Evolutionary conservation across 1,284 basidiomycete genomes (phyloP).

Genomic region (Gastroboletus turbinatus): DNA sequence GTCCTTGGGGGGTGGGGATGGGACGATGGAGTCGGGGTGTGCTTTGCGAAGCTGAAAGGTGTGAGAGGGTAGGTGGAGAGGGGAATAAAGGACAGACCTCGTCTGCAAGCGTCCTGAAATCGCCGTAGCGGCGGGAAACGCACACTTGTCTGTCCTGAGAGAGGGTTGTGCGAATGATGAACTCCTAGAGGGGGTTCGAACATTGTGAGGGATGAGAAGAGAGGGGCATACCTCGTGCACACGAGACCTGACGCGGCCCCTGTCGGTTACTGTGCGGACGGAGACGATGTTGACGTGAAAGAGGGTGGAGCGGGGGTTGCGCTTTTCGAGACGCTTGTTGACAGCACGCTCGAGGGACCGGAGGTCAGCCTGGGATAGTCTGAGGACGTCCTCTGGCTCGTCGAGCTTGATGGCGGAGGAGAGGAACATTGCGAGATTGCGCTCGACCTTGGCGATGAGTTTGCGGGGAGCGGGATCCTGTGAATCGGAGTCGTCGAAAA

Average conservation of each 20-base stretch:
- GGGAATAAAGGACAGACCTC: slow-evolving; percentile 54
- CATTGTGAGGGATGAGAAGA: slow-evolving; percentile 7
- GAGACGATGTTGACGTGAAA: slow-evolving; percentile 92
- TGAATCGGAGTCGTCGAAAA: slow-evolving; percentile 57
- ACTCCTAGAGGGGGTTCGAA: slow-evolving; percentile 61
- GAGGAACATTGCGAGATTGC: slow-evolving; percentile 80
- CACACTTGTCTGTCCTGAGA: slow-evolving; percentile 74
- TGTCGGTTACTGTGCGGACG: slow-evolving; percentile 78
- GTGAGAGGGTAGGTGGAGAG: slow-evolving; percentile 15
- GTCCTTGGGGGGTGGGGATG: slow-evolving; percentile 84
- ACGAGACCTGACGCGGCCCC: slow-evolving; percentile 79
- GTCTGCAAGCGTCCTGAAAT: slow-evolving; percentile 84
- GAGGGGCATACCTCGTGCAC: slow-evolving; percentile 70
- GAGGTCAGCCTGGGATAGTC: slow-evolving; percentile 80
- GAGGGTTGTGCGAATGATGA: slow-evolving; percentile 87
- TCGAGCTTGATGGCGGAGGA: slow-evolving; percentile 78
- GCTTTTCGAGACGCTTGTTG: slow-evolving; percentile 54
- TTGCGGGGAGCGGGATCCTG: slow-evolving; percentile 54
- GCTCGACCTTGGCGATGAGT: slow-evolving; percentile 74
- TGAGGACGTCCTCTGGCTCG: slow-evolving; percentile 84
- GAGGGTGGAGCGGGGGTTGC: slow-evolving; percentile 45
- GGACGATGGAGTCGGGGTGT: slow-evolving; percentile 79
- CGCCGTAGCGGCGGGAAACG: slow-evolving; percentile 92
- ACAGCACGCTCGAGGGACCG: slow-evolving; percentile 72
- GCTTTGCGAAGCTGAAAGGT: slow-evolving; percentile 71